Percentiles rank a stretch among this genome's conserved stretches.
phyloP scores from a whole-genome alignment of 768 basidiomycete genomes.

The Kwoniella heveanensis region DNA sequence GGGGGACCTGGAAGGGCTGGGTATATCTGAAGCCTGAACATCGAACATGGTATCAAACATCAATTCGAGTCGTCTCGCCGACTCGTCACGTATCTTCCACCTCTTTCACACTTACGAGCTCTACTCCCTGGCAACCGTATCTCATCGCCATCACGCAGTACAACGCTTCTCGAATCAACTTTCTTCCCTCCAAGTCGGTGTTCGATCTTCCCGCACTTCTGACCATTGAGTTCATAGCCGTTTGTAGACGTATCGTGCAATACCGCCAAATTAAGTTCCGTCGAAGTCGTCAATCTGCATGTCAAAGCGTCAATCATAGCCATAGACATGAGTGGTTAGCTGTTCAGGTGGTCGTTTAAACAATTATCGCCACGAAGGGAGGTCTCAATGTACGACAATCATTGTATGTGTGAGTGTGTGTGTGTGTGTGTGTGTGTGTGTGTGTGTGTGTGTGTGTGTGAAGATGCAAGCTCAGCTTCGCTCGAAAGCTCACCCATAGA shows the following conservation, averaged over 20 bases:
- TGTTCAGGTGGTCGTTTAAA: no score
- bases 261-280: constrained; percentile 18
- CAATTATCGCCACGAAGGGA: no score
- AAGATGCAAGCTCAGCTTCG: no score
- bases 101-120: constrained; percentile 22
- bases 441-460: no score
- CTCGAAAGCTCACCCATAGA: constrained; percentile 16
- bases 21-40: neutral
- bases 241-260: constrained; percentile 36
- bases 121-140: constrained; percentile 15
- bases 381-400: no score
- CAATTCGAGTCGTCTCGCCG: no score
- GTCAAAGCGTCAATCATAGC: constrained; percentile 5
- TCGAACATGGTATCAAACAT: no score
- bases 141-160: constrained; percentile 30
- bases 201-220: constrained; percentile 1
- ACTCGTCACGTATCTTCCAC: no score
- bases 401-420: no score
- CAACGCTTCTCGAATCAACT: constrained; percentile 2
- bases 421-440: no score
- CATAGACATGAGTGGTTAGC: no score
- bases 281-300: constrained; percentile 27
- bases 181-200: constrained; percentile 7
- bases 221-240: constrained; percentile 32
- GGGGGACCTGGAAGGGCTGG: neutral